Evolutionary conservation across 164 flowering plant species (phyloP), one percentile per base, ranked within the genome.

Genomic region (Kingdonia uniflora): DNA sequence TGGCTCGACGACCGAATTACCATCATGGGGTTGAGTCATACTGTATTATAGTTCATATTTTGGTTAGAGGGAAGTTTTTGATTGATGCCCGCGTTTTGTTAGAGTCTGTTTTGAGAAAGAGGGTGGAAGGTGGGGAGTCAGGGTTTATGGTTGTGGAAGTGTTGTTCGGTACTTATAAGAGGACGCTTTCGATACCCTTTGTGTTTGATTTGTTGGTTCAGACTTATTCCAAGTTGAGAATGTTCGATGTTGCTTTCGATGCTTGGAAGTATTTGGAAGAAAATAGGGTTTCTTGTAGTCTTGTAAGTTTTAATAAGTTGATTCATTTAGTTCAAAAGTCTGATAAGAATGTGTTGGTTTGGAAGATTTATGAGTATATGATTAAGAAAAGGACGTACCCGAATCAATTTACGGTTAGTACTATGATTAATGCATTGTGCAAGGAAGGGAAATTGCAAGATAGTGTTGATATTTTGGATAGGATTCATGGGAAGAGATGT

Each of bases 351-450:
- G 14, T 1, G 26, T 43, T 83, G 56, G 78, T 78, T 24, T 87
- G 97, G 97, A 67, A 62, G 39, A 58, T 91, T 17, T 91, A 83
- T 65, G 90, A 84, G 75, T 74, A 58, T 60, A 81, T 87, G 89
- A 57, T 87, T 17, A 42, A 57, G 33, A 70, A 35, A 16, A 80
- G 85, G 60, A 61, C 43, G n/a, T 81, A 68, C 51, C 95, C 95
- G 51, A 83, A 83, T 76, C 83, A 69, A 47, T 56, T 46, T n/a
- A 81, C 86, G 0, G 39, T 63, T 14, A 72, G 59, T 41, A 73
- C 55, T 21, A 68, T 87, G 95, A 68, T 79, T 11, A 54, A 42
- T 60, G 83, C 76, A 12, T 59, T 87, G 72, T 80, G 94, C 69
- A 87, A 86, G 56, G 82, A 77, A 71, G 97, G 97, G 55, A 72